These are phyloP conservation scores for Camelina neglecta DNA, from an alignment of 345 rosid genomes.

Conservation along the genomic window DNA sequence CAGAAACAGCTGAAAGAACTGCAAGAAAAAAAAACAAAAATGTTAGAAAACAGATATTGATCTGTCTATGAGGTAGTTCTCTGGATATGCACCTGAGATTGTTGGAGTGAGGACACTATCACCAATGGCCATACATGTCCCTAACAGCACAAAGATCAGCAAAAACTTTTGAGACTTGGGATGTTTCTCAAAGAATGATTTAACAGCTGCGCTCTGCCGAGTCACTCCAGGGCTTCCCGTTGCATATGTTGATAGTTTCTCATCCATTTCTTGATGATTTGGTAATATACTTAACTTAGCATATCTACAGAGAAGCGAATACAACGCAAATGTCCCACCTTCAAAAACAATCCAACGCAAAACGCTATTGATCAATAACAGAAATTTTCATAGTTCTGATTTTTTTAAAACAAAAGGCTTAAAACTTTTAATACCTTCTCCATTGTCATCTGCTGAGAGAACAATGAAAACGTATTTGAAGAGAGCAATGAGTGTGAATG, in stretches of 20 bases:
- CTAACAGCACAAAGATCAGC: constrained; percentile 67
- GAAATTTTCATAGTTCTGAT: too few relatives aligned
- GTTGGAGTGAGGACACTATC: constrained; percentile 89
- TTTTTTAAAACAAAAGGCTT: neutral
- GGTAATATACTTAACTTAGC: constrained; percentile 72
- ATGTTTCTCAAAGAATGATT: constrained; percentile 65
- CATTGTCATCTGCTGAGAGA: constrained; percentile 77
- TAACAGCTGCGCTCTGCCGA: constrained; percentile 55
- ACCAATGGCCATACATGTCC: constrained; percentile 80
- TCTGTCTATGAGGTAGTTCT: neutral
- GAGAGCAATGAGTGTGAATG: constrained; percentile 76
- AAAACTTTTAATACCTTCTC: constrained; percentile 62
- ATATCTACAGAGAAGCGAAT: constrained; percentile 86
- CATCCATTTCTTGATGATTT: constrained; percentile 84
- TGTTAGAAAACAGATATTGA: neutral
- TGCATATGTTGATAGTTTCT: constrained; percentile 67
- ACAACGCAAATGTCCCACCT: constrained; percentile 94
- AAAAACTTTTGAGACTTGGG: constrained; percentile 55
- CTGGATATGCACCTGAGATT: constrained; percentile 61
- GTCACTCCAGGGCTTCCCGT: constrained; percentile 56
- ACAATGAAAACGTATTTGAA: constrained; percentile 73
- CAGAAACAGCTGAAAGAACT: constrained; percentile 89
- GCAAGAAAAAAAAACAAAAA: constrained; percentile 37
- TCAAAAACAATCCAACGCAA: too few relatives aligned
- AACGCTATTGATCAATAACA: neutral